Percentiles rank a stretch among this genome's conserved stretches.
Conservation (phyloP, 805 yeast genomes). For the Cephaloascus fragrans region DNA sequence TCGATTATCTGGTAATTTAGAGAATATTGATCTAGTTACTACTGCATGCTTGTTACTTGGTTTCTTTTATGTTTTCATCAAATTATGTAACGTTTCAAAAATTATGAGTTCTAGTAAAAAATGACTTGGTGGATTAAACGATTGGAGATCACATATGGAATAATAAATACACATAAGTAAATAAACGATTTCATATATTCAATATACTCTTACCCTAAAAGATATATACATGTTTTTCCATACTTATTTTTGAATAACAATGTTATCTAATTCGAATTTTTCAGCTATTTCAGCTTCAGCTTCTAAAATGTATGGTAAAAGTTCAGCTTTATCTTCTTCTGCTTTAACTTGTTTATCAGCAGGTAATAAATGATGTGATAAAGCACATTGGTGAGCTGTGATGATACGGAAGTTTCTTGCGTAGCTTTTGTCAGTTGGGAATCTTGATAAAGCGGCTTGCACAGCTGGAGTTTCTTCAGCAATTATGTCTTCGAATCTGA, state of each 20-base stretch:
- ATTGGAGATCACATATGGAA: too few species aligned
- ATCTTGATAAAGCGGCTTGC: constrained; percentile 82
- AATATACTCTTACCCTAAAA: background rate
- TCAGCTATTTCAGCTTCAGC: constrained; percentile 89
- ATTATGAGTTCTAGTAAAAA: too few species aligned
- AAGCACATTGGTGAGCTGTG: constrained; percentile 83
- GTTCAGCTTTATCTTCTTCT: constrained; percentile 74
- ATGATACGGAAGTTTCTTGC: constrained; percentile 88
- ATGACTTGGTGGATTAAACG: too few species aligned
- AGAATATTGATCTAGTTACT: background rate
- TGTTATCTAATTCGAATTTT: constrained; percentile 81
- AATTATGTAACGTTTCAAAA: background rate
- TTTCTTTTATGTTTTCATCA: too few species aligned
- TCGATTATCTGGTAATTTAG: background rate
- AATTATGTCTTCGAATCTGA: constrained; percentile 73
- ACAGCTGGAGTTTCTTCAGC: constrained; percentile 79
- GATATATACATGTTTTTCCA: background rate
- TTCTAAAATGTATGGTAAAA: constrained; percentile 84
- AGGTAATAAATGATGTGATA: constrained; percentile 81
- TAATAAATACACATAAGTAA: background rate
- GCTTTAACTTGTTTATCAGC: constrained; percentile 66
- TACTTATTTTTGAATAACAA: constrained; percentile 21
- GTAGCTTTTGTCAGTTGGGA: constrained; percentile 76
- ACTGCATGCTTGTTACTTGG: background rate
- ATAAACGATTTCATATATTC: background rate